Percentiles rank a stretch among this genome's conserved stretches.
Evolutionary conservation across 139 green algal species (phyloP).

Genomic region (Chlamydomonas sp.): DNA sequence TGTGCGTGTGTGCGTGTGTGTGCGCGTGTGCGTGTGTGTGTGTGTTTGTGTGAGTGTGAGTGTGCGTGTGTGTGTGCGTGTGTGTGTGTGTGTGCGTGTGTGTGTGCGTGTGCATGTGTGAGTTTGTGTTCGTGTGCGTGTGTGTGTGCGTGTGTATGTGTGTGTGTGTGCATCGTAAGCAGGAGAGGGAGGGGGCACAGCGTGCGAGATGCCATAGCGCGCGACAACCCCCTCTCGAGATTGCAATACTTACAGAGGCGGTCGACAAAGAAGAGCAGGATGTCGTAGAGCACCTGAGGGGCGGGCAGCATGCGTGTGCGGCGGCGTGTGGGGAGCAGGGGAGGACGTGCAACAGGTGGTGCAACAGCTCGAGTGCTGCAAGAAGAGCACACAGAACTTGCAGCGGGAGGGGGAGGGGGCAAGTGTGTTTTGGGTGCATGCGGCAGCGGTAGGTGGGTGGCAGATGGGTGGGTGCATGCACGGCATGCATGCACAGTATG

Average conservation of each 20-base stretch:
- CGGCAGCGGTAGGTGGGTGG: no score
- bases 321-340: neutral
- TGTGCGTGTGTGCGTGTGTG: neutral
- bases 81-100: neutral
- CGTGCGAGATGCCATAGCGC: neutral
- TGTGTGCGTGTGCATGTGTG: neutral
- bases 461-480: no score
- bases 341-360: no score
- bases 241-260: neutral
- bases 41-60: neutral
- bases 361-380: no score
- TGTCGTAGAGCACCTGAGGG: slow-evolving; percentile 38
- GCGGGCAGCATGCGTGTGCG: neutral
- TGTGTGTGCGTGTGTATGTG: no score
- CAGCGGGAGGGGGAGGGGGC: no score
- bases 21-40: neutral
- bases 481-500: no score
- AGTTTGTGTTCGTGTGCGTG: neutral
- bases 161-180: no score
- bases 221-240: no score
- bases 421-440: no score
- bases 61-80: neutral
- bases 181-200: no score
- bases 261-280: slow-evolving; percentile 55
- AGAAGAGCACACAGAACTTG: no score